Base-by-base conservation (phyloP, 306 rosid species). In the Trifolium fragiferum region DNA sequence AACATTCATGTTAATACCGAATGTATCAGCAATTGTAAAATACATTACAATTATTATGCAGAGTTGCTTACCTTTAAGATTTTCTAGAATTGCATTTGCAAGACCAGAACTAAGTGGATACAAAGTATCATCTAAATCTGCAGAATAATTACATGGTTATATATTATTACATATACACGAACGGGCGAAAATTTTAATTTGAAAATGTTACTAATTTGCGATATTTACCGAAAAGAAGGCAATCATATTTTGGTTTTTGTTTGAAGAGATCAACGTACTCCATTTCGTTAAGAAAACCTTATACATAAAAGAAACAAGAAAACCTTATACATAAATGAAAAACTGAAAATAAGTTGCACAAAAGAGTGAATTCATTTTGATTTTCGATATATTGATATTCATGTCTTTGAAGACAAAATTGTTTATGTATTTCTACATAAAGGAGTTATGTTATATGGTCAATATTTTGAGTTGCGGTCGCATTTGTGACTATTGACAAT, bases 51-150 rank as follows among this genome's bases (percentile, higher is more conserved):
- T 60, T 30, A 60, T 60, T 60, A 60, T 7, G 66, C 43, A 30
- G 6, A 60, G 66, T 60, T 60, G 16, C 13, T 25, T 61, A 95
- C 99, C 99, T 86, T 90, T 81, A 74, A 95, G 88, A 20, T 95
- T 95, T 67, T 80, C 66, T 37, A 71, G 82, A 79, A 90, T 84
- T 61, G 88, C 70, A 27, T 76, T 53, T 38, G 96, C 93, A 76
- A 94, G 58, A 66, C 99, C 99, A 78, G 91, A 53, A 74, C 96
- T 82, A 2, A 90, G 88, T 44, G 97, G 93, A 87, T 94, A 94
- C 61, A 94, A 84, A 70, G 99, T 94, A 20, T 94, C 99, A 87
- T 94, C 99, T 27, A 94, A 84, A 89, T 94, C 97, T 94, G 92
- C 86, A 84, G 20, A 46, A 74, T 18, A 37, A 30, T 54, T 14